Evolutionary conservation across 139 green algal species (phyloP), one percentile per base, ranked within the genome.

Genomic region (Marvania coccoides): DNA sequence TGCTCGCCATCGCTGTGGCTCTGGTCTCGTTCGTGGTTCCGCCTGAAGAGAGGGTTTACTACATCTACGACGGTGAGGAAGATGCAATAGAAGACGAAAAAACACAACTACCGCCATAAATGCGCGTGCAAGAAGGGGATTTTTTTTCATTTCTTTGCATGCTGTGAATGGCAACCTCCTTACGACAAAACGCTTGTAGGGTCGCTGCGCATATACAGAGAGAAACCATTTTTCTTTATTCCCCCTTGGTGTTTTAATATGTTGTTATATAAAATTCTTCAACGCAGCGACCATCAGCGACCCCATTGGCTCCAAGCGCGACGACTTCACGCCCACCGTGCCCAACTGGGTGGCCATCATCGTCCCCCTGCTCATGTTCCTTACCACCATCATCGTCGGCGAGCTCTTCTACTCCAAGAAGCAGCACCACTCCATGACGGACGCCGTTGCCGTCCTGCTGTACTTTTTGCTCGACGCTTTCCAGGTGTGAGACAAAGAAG

Each of bases 391-490:
- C 12, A 4, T 26, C 1, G 31, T 77, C 24, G 70, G 63, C 36
- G 70, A 77, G 64, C 51, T 77, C 7, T 30, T 66, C 6, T 48
- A 63, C 29, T 55, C 42, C 4, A 37, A 47, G 5, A 15, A 29
- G 15, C 34, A 56, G 39, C 70, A 76, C 56, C 33, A 30, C 45
- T 47, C 9, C 31, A 15, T 72, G 6, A 77, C 70, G 2, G 55
- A 72, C 34, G 63, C 61, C 4, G 1, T 63, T 6, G 58, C 70
- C 26, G 47, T 60, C 0, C 48, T 30, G 37, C 1, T 77, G 4
- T 68, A 72, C 70, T 77, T 77, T 33, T 34, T 77, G 3, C 24
- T 77, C 5, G 70, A 77, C 19, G 39, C 56, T 1, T 51, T 70
- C 12, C 63, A 70, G 63, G 63, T 61, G 34, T 47, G 39, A n/a